Evolutionary conservation across 768 basidiomycete species (phyloP).

Genomic region (Amanita exitialis): DNA sequence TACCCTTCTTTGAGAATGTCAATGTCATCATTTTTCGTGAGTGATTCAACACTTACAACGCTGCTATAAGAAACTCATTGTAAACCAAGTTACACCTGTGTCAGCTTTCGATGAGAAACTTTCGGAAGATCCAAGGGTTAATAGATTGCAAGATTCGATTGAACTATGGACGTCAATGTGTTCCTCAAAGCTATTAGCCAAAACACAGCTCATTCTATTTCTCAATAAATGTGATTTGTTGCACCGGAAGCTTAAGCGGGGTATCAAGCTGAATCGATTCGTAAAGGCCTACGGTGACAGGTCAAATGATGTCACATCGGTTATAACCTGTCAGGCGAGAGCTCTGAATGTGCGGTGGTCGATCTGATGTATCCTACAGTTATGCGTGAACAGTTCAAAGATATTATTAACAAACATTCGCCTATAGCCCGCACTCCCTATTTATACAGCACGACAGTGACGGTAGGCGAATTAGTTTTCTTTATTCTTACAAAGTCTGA

Average conservation of each 20-base stretch:
- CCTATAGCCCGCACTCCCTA: constrained; percentile 47
- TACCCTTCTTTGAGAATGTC: constrained; percentile 75
- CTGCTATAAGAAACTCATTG: neutral
- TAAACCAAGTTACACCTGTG: constrained; percentile 51
- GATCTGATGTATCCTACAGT: constrained; percentile 24
- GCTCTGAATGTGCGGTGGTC: neutral
- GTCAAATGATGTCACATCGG: constrained; percentile 55
- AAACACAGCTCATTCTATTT: constrained; percentile 52
- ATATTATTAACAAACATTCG: constrained; percentile 47
- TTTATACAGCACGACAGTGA: constrained; percentile 61
- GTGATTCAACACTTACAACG: constrained; percentile 8
- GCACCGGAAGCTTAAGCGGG: constrained; percentile 49
- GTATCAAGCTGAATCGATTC: constrained; percentile 43
- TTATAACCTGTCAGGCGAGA: constrained; percentile 44
- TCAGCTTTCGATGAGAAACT: constrained; percentile 73
- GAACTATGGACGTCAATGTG: constrained; percentile 65
- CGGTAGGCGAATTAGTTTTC: constrained; percentile 29
- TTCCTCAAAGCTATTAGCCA: constrained; percentile 49
- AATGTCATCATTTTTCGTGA: constrained; percentile 67
- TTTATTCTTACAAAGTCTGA: neutral
- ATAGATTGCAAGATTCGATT: constrained; percentile 66
- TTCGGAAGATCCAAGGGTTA: constrained; percentile 60
- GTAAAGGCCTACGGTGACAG: constrained; percentile 61
- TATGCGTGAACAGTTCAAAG: constrained; percentile 59
- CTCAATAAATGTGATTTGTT: constrained; percentile 65